A percentile compares a stretch with the other conserved stretches of the same genome.
These are phyloP conservation scores for Hysterium pulicare DNA, from an alignment of 2,329 filamentous ascomycete species.

Conservation along the genomic window DNA sequence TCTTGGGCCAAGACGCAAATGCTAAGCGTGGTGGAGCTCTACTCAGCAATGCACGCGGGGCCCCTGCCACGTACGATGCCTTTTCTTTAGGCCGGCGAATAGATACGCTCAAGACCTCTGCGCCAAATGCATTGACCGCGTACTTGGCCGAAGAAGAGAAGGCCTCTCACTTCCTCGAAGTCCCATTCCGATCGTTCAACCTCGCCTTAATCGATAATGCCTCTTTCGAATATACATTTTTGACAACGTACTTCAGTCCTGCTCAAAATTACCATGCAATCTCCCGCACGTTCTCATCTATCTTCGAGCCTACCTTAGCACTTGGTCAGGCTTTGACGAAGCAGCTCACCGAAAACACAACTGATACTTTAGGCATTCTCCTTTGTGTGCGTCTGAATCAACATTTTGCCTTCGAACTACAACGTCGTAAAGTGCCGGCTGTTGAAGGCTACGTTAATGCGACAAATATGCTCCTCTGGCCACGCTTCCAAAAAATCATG, in stretches of 20 bases:
- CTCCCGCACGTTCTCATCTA: conserved; percentile 77
- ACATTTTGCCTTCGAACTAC: conserved; percentile 88
- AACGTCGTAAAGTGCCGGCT: conserved; percentile 83
- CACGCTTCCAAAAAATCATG: conserved; percentile 90
- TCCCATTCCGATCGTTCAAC: conserved; percentile 92
- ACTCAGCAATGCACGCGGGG: conserved; percentile 26
- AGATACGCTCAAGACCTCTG: conserved; percentile 72
- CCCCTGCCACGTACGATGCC: conserved; percentile 70
- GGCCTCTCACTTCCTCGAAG: conserved; percentile 79
- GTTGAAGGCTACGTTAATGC: conserved; percentile 91
- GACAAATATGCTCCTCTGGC: conserved; percentile 95
- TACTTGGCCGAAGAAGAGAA: conserved; percentile 91
- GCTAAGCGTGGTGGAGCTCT: conserved; percentile 56
- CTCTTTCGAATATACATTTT: conserved; percentile 89
- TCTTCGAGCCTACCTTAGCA: conserved; percentile 87
- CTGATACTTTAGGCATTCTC: conserved; percentile 81
- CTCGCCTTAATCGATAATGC: conserved; percentile 91
- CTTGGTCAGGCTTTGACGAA: conserved; percentile 76
- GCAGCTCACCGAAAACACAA: conserved; percentile 69
- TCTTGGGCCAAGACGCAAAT: conserved; percentile 74
- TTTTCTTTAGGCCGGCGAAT: conserved; percentile 85
- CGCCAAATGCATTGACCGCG: conserved; percentile 74
- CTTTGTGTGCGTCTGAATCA: conserved; percentile 93
- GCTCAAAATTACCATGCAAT: conserved; percentile 72
- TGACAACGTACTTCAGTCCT: conserved; percentile 84